Evolutionary conservation across 2,329 filamentous ascomycete species (phyloP), one percentile per base, ranked within the genome.

Genomic region (Byssochlamys sp.): DNA sequence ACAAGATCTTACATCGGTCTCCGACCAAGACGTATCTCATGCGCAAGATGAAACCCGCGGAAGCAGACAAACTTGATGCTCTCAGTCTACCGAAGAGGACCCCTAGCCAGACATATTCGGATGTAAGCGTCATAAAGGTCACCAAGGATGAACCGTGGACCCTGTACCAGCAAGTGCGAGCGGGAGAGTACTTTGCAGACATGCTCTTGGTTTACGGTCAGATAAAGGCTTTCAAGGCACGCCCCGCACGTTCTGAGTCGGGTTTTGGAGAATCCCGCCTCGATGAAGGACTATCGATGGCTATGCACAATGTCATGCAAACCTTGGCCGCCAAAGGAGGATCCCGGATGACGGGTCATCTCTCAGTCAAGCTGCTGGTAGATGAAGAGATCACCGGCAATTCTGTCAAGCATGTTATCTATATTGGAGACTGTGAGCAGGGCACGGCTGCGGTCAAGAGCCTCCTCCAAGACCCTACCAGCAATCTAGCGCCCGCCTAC

Each of bases 351-450:
- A 90, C 86, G 0, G 88, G 88, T 0, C 89, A 91, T 67, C 69
- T 91, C 31, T 86, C 82, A 19, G 86, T 91, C 56, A 85, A 89
- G 67, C 86, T 91, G 60, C 74, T 90, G 62, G 80, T 87, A 2
- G 78, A 83, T 53, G 74, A 79, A 53, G 67, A 73, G 45, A 66
- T 72, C 31, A 63, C 65, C 1, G 24, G 55, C 1, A 62, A 68
- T 26, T 69, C 67, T n/a, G 67, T 73, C 14, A 68, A 69, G 25
- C 68, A 71, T 55, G 59, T 64, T 7, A 61, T 72, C 27, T 67
- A 71, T 50, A 69, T 73, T 33, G 66, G 66, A 19, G 67, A 66
- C 55, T 73, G 71, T 55, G 55, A 63, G 14, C 66, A 67, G 45
- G 71, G 71, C 2, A 67, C 69, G 5, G 54, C 53, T 1, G 65